Conservation (phyloP, 2,329 filamentous ascomycete species). For the Ilyonectria mors-panacis region DNA sequence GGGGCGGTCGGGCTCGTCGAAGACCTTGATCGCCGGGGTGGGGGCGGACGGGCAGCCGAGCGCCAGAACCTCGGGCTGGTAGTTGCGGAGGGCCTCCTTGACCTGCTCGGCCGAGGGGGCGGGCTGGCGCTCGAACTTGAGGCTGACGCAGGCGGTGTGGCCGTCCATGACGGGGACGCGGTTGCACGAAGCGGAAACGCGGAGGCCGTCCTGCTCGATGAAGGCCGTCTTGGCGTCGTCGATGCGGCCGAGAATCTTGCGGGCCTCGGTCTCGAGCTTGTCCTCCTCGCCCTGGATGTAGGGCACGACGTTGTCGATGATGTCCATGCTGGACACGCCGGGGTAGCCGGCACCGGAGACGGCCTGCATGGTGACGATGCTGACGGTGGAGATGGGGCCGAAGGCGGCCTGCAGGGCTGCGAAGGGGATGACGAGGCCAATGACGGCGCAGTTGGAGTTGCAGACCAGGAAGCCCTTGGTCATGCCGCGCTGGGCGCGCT, state of each 20-base stretch:
- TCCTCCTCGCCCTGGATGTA: slow-evolving; percentile 96
- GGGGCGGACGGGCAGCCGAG: slow-evolving; percentile 92
- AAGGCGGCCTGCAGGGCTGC: slow-evolving; percentile 90
- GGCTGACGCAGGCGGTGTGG: slow-evolving; percentile 93
- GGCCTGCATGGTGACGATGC: slow-evolving; percentile 94
- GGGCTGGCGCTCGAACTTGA: slow-evolving; percentile 84
- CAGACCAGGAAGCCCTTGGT: slow-evolving; percentile 94
- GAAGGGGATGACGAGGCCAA: slow-evolving; percentile 95
- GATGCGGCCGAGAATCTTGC: slow-evolving; percentile 90
- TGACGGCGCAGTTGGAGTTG: slow-evolving; percentile 98
- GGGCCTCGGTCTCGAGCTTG: slow-evolving; percentile 94
- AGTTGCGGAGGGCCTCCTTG: slow-evolving; percentile 83
- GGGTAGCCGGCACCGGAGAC: slow-evolving; percentile 94
- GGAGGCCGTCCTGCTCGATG: slow-evolving; percentile 79
- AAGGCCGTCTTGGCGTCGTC: slow-evolving; percentile 82
- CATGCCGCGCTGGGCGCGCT: slow-evolving; percentile 80
- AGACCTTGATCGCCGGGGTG: slow-evolving; percentile 83
- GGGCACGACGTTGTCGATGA: slow-evolving; percentile 95
- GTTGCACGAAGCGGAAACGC: slow-evolving; percentile 90
- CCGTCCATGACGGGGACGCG: slow-evolving; percentile 96
- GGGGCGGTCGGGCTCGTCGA: slow-evolving; percentile 90
- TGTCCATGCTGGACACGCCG: slow-evolving; percentile 93
- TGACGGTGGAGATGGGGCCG: slow-evolving; percentile 81
- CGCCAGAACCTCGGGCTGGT: slow-evolving; percentile 84
- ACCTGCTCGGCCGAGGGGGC: slow-evolving; percentile 83